Evolutionary conservation across 1,139 yeast genomes (phyloP), one percentile per base, ranked within the genome.

Genomic region (Saccharomyces hybrid): DNA sequence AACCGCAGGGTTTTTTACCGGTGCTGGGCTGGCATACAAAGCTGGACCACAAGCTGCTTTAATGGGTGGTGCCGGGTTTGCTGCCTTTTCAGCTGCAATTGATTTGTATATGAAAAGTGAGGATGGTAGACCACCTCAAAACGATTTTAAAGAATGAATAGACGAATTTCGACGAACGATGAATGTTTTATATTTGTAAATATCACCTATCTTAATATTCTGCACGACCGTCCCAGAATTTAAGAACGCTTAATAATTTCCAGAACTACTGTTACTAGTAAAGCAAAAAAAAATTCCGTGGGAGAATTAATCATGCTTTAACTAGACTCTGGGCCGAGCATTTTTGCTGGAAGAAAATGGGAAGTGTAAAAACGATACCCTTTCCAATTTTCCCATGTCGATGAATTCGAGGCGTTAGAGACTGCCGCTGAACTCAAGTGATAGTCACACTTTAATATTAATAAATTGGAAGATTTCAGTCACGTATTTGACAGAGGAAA

Each of bases 31-130:
- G 56, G 95, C 98, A 2, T 80, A 88, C 61, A 88, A 87, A 68
- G 83, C 93, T 47, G 99, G 99, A 1, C 99, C 99, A 1, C 91
- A 86, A 66, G 96, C 96, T 31, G 96, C 97, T 0, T 64, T 83
- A 34, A 71, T 91, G 56, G 99, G 99, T 1, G 93, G 98, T 76
- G 97, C 95, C 32, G 99, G 98, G 13, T 93, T 93, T 75, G 98
- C 99, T 14, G 96, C 96, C 3, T 93, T 93, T 70, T 86, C 96
- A 55, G 84, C 95, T 8, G 98, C 98, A 7, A 86, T 93, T 59
- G 98, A 93, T 70, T 73, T 88, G 64, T 93, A 93, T 67, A 79
- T 93, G 84, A 80, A 91, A 65, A 83, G 89, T 63, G 99, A 93
- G 63, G 80, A 87, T 64, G 85, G 86, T 6, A 82, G 82, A 54